These are phyloP conservation scores for Paspalum notatum DNA, from an alignment of 176 grass and related monocot genomes.

Conservation along the genomic window DNA sequence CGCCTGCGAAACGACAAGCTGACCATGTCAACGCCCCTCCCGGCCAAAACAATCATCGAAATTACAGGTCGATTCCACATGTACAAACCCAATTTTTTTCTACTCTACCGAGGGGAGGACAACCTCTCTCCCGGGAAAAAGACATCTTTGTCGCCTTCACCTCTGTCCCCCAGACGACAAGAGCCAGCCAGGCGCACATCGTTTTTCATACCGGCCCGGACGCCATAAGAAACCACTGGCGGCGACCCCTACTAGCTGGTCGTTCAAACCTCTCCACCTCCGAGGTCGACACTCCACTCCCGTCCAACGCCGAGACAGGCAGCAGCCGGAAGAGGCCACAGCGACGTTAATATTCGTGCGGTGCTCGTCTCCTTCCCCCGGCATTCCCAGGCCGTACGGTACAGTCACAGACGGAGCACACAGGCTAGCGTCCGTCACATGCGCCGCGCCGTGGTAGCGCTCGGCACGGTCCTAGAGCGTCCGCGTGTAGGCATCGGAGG, in stretches of 20 bases:
- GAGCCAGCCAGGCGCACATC: background rate
- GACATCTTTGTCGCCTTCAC: slow-evolving; percentile 19
- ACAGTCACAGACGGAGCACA: background rate
- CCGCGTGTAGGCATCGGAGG: slow-evolving; percentile 30
- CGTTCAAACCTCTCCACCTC: background rate
- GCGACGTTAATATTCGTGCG: background rate
- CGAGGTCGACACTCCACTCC: background rate
- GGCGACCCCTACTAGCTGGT: background rate
- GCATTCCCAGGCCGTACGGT: too few relatives aligned
- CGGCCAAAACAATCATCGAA: background rate
- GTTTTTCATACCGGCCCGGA: slow-evolving; percentile 1
- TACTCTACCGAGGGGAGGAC: background rate
- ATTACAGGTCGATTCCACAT: background rate
- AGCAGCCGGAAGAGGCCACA: background rate
- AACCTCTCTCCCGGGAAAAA: background rate
- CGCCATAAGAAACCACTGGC: slow-evolving; percentile 22
- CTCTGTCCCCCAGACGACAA: slow-evolving; percentile 19
- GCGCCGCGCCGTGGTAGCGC: background rate
- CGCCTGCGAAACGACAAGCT: background rate
- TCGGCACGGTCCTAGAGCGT: background rate
- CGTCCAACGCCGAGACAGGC: background rate
- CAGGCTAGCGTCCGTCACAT: slow-evolving; percentile 30
- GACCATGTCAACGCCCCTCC: background rate
- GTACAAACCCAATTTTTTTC: background rate
- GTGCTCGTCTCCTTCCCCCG: too few relatives aligned